Base-by-base conservation (phyloP, 2,329 filamentous ascomycete genomes). In the Trichoderma sp. region DNA sequence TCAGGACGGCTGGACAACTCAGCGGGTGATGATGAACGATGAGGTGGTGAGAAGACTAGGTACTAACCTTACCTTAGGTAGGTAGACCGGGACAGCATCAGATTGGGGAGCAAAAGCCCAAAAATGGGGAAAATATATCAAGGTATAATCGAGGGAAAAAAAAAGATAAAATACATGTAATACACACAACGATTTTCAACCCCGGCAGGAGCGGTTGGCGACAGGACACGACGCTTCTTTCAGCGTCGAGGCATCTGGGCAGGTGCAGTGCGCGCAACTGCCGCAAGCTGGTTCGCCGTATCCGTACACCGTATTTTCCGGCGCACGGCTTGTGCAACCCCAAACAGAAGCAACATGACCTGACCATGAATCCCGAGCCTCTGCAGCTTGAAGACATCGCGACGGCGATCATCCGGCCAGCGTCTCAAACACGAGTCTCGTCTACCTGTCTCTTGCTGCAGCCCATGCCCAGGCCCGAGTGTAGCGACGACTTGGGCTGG, bases 301-400 rank as follows among this genome's bases (percentile, higher is more conserved):
- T 30, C 57, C 26, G 52, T 48, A 57, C 61, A 57, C 51, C 61
- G 61, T 63, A 57, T 63, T 63, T 56, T 63, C 28, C 59, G 51
- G 34, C 14, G 43, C 41, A 19, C 30, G 28, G 15, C 50, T 28
- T 63, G 43, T 48, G 61, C 12, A 43, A 55, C 43, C 43, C 43
- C 61, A 28, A 21, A 28, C 48, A 24, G 10, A 55, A 56, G 12
- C 21, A 59, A 47, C 30, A 28, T 28, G 39, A 48, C 34, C 34
- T 39, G 34, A 39, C 26, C 24, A 45, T 28, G 34, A 30, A 47
- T n/a, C 43, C 43, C 30, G 7, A 50, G 21, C 44, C 30, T 17
- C 19, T 44, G n/a, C 19, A 61, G 21, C 34, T 7, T 26, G 34
- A 52, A 41, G 44, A 19, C 41, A 48, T 63, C 39, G 26, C 41